Base-by-base conservation (phyloP, 352 stramenopile species). In the Phytophthora quininea region DNA sequence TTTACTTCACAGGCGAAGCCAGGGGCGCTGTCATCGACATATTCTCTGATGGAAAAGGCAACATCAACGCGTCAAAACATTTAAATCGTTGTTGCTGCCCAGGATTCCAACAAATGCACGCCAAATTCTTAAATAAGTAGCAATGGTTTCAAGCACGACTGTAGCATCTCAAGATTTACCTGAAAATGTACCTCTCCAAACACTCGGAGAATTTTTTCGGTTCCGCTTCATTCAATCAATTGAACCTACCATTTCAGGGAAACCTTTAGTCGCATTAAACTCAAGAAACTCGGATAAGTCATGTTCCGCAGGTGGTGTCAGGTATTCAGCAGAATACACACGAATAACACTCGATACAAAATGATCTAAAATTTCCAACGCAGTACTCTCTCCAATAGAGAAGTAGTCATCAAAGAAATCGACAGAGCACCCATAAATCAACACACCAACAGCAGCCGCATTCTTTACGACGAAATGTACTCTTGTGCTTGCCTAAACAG, bases 381-480 rank as follows among this genome's bases (percentile, higher is more conserved):
- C 35, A n/a, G 52, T 37, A 19, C 37, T 24, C 37, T 49, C 49
- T 4, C 49, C 49, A 55, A 55, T 47, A 49, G 10, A 56, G 47
- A 64, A 43, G 7, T 11, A 52, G 3, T 53, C 48, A 15, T 64
- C 47, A 35, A 64, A 31, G 0, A 15, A 56, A 11, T 58, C 57
- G 1, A 30, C 48, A 3, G 47, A 52, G 30, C 14, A 56, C 4
- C 47, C 38, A 11, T 57, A 58, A 2, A 38, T 38, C 24, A 57
- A 29, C 48, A 49, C 57, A 24, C 47, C 35, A 4, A 58, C 12
- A 7, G 57, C 45, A 27, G 37, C 57, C 1, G 15, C 10, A 3
- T 58, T 48, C 49, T 57, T 46, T 10, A 55, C 33, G 5, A 11
- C 35, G 11, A 38, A 48, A 35, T 57, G 48, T 2, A 46, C 48